Percentiles rank a stretch among this genome's conserved stretches.
phyloP scores from a whole-genome alignment of 345 rosid species.

The Raphanus raphanistrum region DNA sequence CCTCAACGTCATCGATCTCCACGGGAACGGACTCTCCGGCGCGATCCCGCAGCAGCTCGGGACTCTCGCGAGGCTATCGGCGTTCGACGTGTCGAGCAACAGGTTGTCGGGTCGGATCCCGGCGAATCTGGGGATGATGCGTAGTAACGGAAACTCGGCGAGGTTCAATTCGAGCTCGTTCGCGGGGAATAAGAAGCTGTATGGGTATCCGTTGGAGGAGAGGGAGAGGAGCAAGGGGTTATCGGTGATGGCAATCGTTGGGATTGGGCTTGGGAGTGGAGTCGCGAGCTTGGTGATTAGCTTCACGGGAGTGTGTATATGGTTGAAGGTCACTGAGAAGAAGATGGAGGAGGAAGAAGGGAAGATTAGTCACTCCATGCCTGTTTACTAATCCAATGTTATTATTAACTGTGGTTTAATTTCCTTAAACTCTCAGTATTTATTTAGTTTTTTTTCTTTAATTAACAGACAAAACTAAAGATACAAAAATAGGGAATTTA shows the following conservation, averaged over 20 bases:
- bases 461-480: background rate
- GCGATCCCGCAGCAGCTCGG: slow-evolving; percentile 76
- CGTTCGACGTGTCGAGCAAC: slow-evolving; percentile 81
- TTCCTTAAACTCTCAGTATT: background rate
- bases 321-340: slow-evolving; percentile 78
- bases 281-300: slow-evolving; percentile 81
- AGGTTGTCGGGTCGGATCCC: slow-evolving; percentile 77
- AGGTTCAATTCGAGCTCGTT: slow-evolving; percentile 75
- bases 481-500: background rate
- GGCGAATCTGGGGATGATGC: slow-evolving; percentile 47
- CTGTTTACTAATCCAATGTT: slow-evolving; percentile 46
- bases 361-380: slow-evolving; percentile 74
- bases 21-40: slow-evolving; percentile 66
- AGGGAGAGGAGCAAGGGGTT: slow-evolving; percentile 62
- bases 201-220: slow-evolving; percentile 80
- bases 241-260: slow-evolving; percentile 80
- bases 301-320: slow-evolving; percentile 84
- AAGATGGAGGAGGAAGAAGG: slow-evolving; percentile 69
- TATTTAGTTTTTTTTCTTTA: background rate
- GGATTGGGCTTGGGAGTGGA: slow-evolving; percentile 95
- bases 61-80: slow-evolving; percentile 58
- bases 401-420: background rate
- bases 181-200: slow-evolving; percentile 73
- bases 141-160: slow-evolving; percentile 56
- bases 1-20: slow-evolving; percentile 88